A percentile compares a stretch with the other conserved stretches of the same genome.
These are phyloP conservation scores for Gynostemma pentaphyllum DNA, from an alignment of 306 rosid genomes.

Conservation along the genomic window DNA sequence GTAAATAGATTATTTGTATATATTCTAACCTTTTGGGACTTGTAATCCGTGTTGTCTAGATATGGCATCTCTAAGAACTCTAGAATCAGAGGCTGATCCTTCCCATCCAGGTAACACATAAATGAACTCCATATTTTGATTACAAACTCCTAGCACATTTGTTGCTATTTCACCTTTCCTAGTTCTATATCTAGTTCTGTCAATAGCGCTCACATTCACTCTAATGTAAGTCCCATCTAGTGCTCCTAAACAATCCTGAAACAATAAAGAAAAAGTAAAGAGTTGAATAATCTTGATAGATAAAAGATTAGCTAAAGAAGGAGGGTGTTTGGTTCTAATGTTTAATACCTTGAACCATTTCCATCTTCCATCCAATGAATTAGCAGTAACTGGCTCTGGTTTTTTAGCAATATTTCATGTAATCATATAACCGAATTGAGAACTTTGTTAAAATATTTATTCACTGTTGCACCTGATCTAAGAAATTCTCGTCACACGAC, in stretches of 20 bases:
- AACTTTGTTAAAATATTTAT: no score
- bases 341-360: not conserved
- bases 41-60: not conserved
- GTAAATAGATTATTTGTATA: not conserved
- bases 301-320: not conserved
- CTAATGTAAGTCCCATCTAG: not conserved
- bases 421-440: no score
- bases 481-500: no score
- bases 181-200: not conserved
- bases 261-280: not conserved
- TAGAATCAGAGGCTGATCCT: not conserved
- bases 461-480: no score
- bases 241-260: conserved; percentile 7
- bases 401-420: not conserved
- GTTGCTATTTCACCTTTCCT: not conserved
- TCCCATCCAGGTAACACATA: no score
- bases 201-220: not conserved
- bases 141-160: conserved; percentile 2
- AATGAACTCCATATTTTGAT: no score
- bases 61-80: not conserved
- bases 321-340: not conserved
- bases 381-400: not conserved
- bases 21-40: conserved; percentile 1
- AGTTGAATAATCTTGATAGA: no score
- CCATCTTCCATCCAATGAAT: not conserved